Base-by-base conservation (phyloP, 495 filamentous ascomycete genomes). In the Talaromyces thailandensis region DNA sequence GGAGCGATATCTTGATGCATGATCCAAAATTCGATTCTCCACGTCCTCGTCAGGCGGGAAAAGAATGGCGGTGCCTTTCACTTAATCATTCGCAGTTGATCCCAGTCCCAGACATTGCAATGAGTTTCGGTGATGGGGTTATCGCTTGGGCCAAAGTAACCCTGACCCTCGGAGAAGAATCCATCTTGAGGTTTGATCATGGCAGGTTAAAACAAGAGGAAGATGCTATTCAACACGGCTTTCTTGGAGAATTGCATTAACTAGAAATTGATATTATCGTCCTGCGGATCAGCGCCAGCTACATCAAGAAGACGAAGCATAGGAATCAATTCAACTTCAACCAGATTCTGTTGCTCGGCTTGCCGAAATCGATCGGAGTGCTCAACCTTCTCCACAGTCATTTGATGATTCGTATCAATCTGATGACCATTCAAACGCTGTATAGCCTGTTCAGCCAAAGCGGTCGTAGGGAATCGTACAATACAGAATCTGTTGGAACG, bases 1-100 rank as follows among this genome's bases (percentile, higher is more conserved):
- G 67, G 69, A 61, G 67, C 68, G 11, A 71, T 70, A 26, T 71
- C 69, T 1, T 69, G 64, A 51, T 70, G 64, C 16, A 65, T n/a
- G n/a, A n/a, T n/a, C n/a, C n/a, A 58, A 25, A 48, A 62, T 23
- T n/a, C 25, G 43, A 26, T 45, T 60, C 24, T 69, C 65, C 6
- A 65, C 16, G 57, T 69, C 60, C 32, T 63, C 63, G 7, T 67
- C 61, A 32, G 65, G 65, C 12, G 26, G 65, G 43, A 67, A 69
- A 0, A 70, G 63, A 35, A 67, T 67, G n/a, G 67, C 67, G 16
- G 62, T 66, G 35, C 67, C 67, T 64, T 69, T 67, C 12, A 69
- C 45, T 40, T 69, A 26, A 68, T 45, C 63, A 66, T 59, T n/a
- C 64, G 57, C 26, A 66, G 23, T 14, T 52, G 62, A 61, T 61